Evolutionary conservation across 331 rosid species (phyloP).

Genomic region (Phaseolus coccineus): DNA sequence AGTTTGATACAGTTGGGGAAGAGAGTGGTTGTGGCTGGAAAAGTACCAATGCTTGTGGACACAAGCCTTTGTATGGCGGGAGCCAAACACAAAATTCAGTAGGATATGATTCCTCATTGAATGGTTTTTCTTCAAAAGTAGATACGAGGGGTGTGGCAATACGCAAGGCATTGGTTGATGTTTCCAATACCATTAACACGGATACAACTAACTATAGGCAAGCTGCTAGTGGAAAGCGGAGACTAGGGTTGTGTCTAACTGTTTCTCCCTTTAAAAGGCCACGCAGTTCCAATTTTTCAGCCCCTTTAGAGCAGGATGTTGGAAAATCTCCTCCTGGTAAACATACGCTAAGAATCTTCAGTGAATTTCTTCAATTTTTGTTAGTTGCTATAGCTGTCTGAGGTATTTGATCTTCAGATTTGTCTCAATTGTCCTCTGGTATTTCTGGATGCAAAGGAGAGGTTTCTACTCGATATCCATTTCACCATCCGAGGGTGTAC

Average conservation of each 20-base stretch:
- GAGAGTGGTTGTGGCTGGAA: conserved; percentile 49
- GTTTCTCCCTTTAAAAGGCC: conserved; percentile 88
- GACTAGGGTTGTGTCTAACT: conserved; percentile 55
- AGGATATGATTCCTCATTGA: conserved; percentile 42
- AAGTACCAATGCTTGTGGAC: conserved; percentile 46
- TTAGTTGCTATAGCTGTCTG: conserved; percentile 42
- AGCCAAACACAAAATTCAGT: conserved; percentile 34
- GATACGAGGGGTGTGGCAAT: conserved; percentile 46
- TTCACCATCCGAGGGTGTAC: conserved; percentile 60
- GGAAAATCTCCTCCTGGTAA: conserved; percentile 58
- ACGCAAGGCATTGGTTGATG: conserved; percentile 63
- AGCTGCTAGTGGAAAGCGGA: conserved; percentile 60
- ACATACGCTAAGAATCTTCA: conserved; percentile 22
- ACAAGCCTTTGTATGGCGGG: conserved; percentile 43
- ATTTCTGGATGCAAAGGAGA: conserved; percentile 60
- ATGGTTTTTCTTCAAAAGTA: conserved; percentile 48
- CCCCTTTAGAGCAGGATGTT: conserved; percentile 56
- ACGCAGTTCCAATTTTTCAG: conserved; percentile 62
- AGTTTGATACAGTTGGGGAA: conserved; percentile 72
- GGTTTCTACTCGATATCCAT: conserved; percentile 76
- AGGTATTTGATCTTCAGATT: conserved; percentile 60
- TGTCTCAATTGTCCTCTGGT: conserved; percentile 58
- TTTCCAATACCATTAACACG: conserved; percentile 64
- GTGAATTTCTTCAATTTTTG: conserved; percentile 17
- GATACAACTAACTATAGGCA: conserved; percentile 45